Base-by-base conservation (phyloP, 2,329 filamentous ascomycete species). In the Cercospora sesami region DNA sequence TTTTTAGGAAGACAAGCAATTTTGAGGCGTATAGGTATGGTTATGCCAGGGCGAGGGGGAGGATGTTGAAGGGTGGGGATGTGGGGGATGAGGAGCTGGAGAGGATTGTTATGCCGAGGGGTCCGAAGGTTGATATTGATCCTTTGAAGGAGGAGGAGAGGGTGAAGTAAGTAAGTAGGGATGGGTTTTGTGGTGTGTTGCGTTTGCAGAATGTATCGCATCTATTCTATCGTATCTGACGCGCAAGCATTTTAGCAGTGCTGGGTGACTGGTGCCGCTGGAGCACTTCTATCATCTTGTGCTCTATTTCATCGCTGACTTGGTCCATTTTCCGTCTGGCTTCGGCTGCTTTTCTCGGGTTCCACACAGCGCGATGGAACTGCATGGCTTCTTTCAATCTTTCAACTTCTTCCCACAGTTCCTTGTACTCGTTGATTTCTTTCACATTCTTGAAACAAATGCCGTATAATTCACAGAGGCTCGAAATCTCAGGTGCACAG, bases 1-100 rank as follows among this genome's bases (percentile, higher is more conserved):
- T 80, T 2, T 84, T 84, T 69, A 80, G 77, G 69, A 77, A 80
- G 51, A 83, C 82, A 18, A 83, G 81, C 1, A 74, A 78, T 68
- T 83, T 83, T 68, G 76, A 81, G 53, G 69, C 67, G 26, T 71
- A 71, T 53, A 42, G 66, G 60, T 65, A 69, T 51, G 69, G 69
- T 21, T 71, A 71, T 62, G 62, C 67, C 42, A 69, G 48, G 55
- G 65, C 67, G 42, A 66, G 60, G 57, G 66, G 64, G 6, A 63
- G 66, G 45, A 65, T 67, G 64, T 45, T 71, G 23, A 60, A 31
- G n/a, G 64, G 51, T 16, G 67, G 67, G 9, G n/a, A 21, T 23
- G 55, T 59, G 55, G 36, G 58, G n/a, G 64, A 55, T 14, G 68
- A 67, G 16, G 65, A 62, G 28, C 55, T 62, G 21, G 60, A 48